Percentiles rank a stretch among this genome's conserved stretches.
phyloP scores from a whole-genome alignment of 805 yeast genomes.

The Wickerhamomyces xylosicus region DNA sequence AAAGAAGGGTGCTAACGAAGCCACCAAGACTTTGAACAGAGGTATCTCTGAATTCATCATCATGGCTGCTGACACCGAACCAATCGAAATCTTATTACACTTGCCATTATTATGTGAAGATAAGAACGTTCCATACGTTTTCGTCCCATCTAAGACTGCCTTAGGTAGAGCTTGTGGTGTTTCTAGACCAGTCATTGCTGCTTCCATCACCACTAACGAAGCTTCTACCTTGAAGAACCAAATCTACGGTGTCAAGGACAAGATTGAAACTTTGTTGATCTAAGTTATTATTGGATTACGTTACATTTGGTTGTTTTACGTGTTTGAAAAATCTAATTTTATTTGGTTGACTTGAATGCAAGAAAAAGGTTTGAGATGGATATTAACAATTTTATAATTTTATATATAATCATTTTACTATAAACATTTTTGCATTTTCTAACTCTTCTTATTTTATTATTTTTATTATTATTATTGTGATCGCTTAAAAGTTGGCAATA shows the following conservation, averaged over 20 bases:
- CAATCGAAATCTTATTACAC: constrained; percentile 95
- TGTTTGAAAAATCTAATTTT: not conserved
- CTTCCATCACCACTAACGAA: constrained; percentile 95
- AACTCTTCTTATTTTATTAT: too few species aligned
- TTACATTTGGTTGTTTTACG: not conserved
- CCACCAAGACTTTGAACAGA: constrained; percentile 97
- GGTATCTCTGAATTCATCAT: constrained; percentile 98
- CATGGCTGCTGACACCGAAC: constrained; percentile 99
- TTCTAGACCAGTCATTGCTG: constrained; percentile 98
- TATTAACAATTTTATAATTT: too few species aligned
- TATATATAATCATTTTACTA: too few species aligned
- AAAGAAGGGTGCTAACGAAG: constrained; percentile 99
- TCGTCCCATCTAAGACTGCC: constrained; percentile 97
- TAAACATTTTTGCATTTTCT: too few species aligned
- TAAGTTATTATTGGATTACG: constrained; percentile 23
- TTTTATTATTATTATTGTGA: too few species aligned
- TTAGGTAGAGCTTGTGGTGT: constrained; percentile 99
- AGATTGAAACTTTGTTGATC: constrained; percentile 95
- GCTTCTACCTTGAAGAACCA: constrained; percentile 96
- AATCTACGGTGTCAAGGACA: constrained; percentile 95
- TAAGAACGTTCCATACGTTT: constrained; percentile 98
- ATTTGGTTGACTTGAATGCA: too few species aligned
- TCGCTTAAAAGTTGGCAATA: not conserved
- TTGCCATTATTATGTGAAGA: constrained; percentile 97
- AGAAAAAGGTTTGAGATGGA: too few species aligned